A percentile compares a stretch with the other conserved stretches of the same genome.
phyloP scores from a whole-genome alignment of 2,329 filamentous ascomycete genomes.

The Corinectria fuckeliana region DNA sequence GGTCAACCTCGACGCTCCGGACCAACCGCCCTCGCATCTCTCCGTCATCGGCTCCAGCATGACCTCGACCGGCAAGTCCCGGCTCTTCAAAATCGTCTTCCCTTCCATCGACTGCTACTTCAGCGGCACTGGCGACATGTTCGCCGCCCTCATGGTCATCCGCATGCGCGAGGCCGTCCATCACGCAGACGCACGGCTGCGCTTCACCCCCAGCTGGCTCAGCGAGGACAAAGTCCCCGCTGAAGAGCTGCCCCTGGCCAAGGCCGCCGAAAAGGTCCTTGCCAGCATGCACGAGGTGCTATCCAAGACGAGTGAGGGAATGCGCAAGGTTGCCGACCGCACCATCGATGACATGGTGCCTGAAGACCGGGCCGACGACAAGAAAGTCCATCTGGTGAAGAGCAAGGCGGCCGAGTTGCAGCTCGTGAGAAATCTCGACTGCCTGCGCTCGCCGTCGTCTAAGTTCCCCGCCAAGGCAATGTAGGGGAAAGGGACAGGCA shows the following conservation, averaged over 20 bases:
- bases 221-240: constrained; percentile 74
- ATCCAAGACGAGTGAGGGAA: constrained; percentile 68
- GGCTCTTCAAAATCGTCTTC: constrained; percentile 89
- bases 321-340: constrained; percentile 58
- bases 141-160: constrained; percentile 87
- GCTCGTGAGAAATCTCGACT: constrained; percentile 76
- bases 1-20: constrained; percentile 69
- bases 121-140: constrained; percentile 97
- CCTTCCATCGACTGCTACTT: constrained; percentile 93
- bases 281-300: constrained; percentile 92
- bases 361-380: constrained; percentile 55
- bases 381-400: constrained; percentile 69
- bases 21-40: constrained; percentile 59
- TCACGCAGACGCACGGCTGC: constrained; percentile 52
- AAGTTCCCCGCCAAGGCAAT: constrained; percentile 66
- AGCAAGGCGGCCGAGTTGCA: constrained; percentile 90
- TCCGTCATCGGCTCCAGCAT: constrained; percentile 81
- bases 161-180: constrained; percentile 82
- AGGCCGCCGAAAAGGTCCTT: constrained; percentile 83
- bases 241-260: constrained; percentile 79
- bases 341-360: constrained; percentile 51
- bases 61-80: constrained; percentile 66
- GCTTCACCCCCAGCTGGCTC: constrained; percentile 70
- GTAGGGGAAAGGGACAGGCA: constrained; percentile 35
- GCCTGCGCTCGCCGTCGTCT: constrained; percentile 69